Evolutionary conservation across 805 yeast species (phyloP), one percentile per base, ranked within the genome.

Genomic region (Lachancea fermentati): DNA sequence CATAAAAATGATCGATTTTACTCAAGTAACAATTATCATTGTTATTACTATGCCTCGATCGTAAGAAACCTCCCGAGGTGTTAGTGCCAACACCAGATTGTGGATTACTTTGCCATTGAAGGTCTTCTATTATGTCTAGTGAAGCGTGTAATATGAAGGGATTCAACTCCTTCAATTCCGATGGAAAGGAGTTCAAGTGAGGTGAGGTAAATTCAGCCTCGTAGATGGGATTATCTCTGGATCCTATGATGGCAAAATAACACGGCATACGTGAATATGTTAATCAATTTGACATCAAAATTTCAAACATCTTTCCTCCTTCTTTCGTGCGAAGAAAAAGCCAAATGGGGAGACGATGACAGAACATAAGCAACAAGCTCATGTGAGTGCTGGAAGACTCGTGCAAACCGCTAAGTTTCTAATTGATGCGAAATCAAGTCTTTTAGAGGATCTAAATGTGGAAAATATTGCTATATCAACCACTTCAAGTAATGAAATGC

Each of bases 141-240:
- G 97, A 78, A 1, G 96, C 76, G 56, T 93, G 95, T 26, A 89
- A 74, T 19, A 93, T 79, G 54, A 88, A 91, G 16, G 96, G 97
- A 49, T 83, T 79, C 28, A 91, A 65, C 54, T 91, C 96, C 51
- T 74, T 73, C 59, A 86, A 75, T 36, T 80, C 85, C 6, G 75
- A 67, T 1, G 89, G 72, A 50, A 88, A 82, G 55, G 51, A 50
- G 15, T 32, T 43, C 19, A 32, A 33, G n/a, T 39, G 46, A 19
- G 34, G 39, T 14, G 33, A 44, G 15, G 34, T 43, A 26, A 89
- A 81, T 55, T 88, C 96, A 5, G 87, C 72, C 56, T 89, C 96
- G 52, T 88, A 93, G 2, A 93, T 56, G 0, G 97, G 96, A 46
- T 75, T 76, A 59, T 93, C 97, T 28, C 76, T 73, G 1, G 89